Conservation (phyloP, 371 early-diverging fungal genomes). For the Gilbertella persicaria region DNA sequence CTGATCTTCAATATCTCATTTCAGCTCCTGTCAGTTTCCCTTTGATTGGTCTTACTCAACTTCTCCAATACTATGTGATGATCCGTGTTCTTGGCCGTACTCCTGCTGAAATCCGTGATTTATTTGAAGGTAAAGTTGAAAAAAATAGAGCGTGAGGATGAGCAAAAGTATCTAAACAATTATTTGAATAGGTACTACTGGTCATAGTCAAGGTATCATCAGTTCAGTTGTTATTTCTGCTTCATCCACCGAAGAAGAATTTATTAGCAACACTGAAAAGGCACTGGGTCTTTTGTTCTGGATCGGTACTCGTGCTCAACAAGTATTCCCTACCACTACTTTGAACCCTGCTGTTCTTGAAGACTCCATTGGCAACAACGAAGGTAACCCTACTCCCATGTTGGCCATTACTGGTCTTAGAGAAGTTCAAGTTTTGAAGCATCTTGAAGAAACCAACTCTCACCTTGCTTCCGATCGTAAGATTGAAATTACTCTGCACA, state of each 20-base stretch:
- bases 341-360: constrained; percentile 84
- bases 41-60: constrained; percentile 88
- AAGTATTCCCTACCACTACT: constrained; percentile 87
- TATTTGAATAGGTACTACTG: constrained; percentile 73
- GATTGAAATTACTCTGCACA: constrained; percentile 83
- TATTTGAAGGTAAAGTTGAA: constrained; percentile 48
- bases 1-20: constrained; percentile 81
- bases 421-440: constrained; percentile 73
- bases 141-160: constrained; percentile 1
- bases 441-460: constrained; percentile 84
- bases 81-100: constrained; percentile 58
- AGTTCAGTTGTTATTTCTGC: constrained; percentile 88
- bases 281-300: constrained; percentile 89
- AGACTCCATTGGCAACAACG: constrained; percentile 87
- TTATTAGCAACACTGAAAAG: constrained; percentile 79
- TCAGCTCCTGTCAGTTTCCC: constrained; percentile 88
- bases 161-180: neutral
- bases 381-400: constrained; percentile 96
- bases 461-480: constrained; percentile 81
- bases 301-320: constrained; percentile 89
- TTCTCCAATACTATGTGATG: constrained; percentile 82
- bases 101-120: constrained; percentile 44
- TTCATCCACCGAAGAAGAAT: constrained; percentile 81
- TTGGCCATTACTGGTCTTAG: constrained; percentile 81
- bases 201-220: constrained; percentile 95